Base-by-base conservation (phyloP, 768 basidiomycete genomes). In the Chlorophyllum brunneum region DNA sequence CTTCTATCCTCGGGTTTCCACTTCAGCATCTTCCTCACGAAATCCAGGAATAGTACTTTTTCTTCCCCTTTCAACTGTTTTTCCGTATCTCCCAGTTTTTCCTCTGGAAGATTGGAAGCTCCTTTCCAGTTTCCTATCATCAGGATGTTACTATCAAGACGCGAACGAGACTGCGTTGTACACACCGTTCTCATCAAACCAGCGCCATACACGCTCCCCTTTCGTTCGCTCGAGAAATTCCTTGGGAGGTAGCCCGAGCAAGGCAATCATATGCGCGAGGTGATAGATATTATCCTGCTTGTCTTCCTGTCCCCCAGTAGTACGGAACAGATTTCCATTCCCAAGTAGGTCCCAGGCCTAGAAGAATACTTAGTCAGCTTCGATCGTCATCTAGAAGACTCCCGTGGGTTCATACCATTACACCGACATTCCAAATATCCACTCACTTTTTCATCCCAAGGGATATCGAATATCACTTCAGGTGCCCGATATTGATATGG, bases 381-480 rank as follows among this genome's bases (percentile, higher is more conserved):
- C 20, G 1, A 7, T 1, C 9, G 15, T n/a, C 18, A 30, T 11
- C 37, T 11, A 13, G 27, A 8, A 31, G 23, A 40, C 22, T 7
- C 8, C 18, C 9, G 34, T 36, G 22, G 13, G 45, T 50, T 18
- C 8, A 31, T 31, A 57, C 56, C 56, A 57, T 48, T 4, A 46
- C 18, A 2, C 58, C 58, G 18, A 59, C 38, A 26, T 45, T 55
- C 58, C 58, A 59, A 0, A 59, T 55, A 46, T 59, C 56, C 0
- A 54, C 41, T 22, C 0, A 54, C 41, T 22, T 54, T 31, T 5
- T 56, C 10, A 38, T 31, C 16, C 56, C 53, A 59, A 18, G 54
- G 56, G 7, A 57, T 46, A n/a, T 54, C 27, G 18, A 57, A 39
- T 18, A 54, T 55, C 30, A 59, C 58, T 39, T 59, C 58, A 2